A percentile compares a stretch with the other conserved stretches of the same genome.
Evolutionary conservation across 108 stramenopile species (phyloP).

Genomic region (Conticribra guillardii): DNA sequence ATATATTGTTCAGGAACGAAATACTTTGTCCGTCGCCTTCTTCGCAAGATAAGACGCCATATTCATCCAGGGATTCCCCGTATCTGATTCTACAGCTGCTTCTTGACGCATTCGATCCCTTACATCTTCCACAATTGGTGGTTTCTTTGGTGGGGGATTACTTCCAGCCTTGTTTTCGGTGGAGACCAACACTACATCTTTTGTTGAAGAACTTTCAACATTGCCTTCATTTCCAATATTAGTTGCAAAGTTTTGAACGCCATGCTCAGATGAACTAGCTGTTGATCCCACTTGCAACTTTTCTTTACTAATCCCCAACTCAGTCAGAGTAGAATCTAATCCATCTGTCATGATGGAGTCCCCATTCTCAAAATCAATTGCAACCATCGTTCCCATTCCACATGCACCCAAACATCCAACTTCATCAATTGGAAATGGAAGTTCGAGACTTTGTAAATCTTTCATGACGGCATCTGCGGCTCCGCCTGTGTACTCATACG

Average conservation of each 20-base stretch:
- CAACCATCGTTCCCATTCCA: constrained; percentile 66
- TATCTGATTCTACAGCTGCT: constrained; percentile 17
- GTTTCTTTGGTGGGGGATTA: constrained; percentile 1
- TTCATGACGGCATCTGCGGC: constrained; percentile 40
- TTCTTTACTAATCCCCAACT: constrained; percentile 24
- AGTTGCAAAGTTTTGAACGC: too few species aligned
- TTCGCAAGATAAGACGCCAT: constrained; percentile 45
- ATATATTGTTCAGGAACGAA: constrained; percentile 6
- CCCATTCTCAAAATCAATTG: constrained; percentile 64
- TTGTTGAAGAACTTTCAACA: too few species aligned
- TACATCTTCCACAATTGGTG: constrained; percentile 28
- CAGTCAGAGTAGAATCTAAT: constrained; percentile 37
- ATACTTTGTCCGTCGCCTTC: constrained; percentile 35
- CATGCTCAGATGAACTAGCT: too few species aligned
- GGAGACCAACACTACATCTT: background rate
- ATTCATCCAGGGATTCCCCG: constrained; percentile 47
- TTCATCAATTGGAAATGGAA: constrained; percentile 57
- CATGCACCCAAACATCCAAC: constrained; percentile 62
- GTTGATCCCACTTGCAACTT: too few species aligned
- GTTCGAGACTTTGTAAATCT: constrained; percentile 30
- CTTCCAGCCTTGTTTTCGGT: background rate
- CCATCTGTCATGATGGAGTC: constrained; percentile 51
- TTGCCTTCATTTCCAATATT: too few species aligned
- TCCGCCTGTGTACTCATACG: constrained; percentile 41
- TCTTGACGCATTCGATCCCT: constrained; percentile 48